Evolutionary conservation across 768 basidiomycete genomes (phyloP), one percentile per base, ranked within the genome.

Genomic region (Lenzites betulinus): DNA sequence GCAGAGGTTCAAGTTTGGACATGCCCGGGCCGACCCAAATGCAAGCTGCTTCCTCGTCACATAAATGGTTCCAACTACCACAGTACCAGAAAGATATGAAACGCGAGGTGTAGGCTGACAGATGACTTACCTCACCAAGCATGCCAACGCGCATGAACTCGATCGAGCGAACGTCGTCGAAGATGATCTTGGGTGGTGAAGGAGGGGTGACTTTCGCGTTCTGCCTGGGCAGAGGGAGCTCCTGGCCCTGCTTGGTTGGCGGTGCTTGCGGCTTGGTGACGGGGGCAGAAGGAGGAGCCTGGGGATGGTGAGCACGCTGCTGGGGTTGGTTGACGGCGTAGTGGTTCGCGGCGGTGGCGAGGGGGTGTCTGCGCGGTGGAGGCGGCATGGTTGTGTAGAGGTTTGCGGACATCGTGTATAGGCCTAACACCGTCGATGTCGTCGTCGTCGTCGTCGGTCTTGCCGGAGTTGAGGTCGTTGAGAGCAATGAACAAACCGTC

Each of bases 151-250:
- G 82, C 39, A 80, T 78, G 66, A 87, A 91, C 54, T 86, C 80
- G 59, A 84, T 65, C 35, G 78, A 66, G 39, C 83, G 80, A 44
- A 73, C 73, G 74, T 83, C 83, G 76, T 92, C 91, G 1, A 75
- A 79, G 66, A 93, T 93, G 56, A 90, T 72, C 68, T 80, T 85
- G 8, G 92, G 92, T 2, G 92, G 92, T 0, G 90, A 90, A 0
- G 92, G 92, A 0, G 92, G 92, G 0, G 85, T 80, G 1, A 88
- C 87, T 74, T 92, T 93, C 67, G 81, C 88, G 73, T 91, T 93
- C 78, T 93, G 91, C 57, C 90, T 81, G 36, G 88, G 87, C 16
- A 93, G 72, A 9, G 91, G 92, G 1, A 90, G 88, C 7, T 85
- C 86, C 1, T 61, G 42, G 0, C 68, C 60, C 52, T 60, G 54